Base-by-base conservation (phyloP, 2,329 filamentous ascomycete species). In the Ophiostoma ulmi region DNA sequence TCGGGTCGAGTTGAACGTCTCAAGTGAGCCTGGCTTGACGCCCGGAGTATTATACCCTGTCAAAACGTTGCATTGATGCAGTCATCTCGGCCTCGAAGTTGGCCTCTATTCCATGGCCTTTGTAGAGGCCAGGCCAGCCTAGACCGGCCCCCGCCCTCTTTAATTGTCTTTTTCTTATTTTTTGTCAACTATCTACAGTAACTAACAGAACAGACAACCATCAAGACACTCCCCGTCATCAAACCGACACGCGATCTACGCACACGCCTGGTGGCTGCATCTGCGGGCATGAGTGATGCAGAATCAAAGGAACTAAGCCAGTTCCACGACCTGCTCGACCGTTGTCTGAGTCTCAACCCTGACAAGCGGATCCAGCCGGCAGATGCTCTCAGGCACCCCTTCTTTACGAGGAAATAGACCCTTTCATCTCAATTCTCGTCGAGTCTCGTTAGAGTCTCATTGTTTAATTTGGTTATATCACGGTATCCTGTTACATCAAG, bases 331-430 rank as follows among this genome's bases (percentile, higher is more conserved):
- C 82, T 99, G 67, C 81, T 99, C 71, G 94, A 97, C 77, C 90
- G 91, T 70, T 98, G 94, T 78, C 83, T 99, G 74, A 88, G 90
- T 72, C 85, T 98, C 74, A 97, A 98, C 77, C 93, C 94, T 0
- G 94, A 97, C 78, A 97, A 96, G 83, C 87, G 95, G 73, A 91
- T 95, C 76, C 94, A 91, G 66, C 92, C 95, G 0, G 83, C 86
- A 17, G 94, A 98, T 77, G 95, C 95, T 67, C 82, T 98, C 75
- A 90, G 89, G 77, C 94, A 98, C 82, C 91, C 91, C 0, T 98
- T 98, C 80, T 93, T 98, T 75, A 82, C 64, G 52, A 44, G 17
- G 10, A 36, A n/a, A n/a, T 48, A 64, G 38, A 14, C 39, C 44
- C 44, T 5, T 44, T 44, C 39, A 44, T 44, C 14, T 44, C 14